These are phyloP conservation scores for Termitomyces eurrhizus DNA, from an alignment of 768 basidiomycete genomes.

Conservation along the genomic window DNA sequence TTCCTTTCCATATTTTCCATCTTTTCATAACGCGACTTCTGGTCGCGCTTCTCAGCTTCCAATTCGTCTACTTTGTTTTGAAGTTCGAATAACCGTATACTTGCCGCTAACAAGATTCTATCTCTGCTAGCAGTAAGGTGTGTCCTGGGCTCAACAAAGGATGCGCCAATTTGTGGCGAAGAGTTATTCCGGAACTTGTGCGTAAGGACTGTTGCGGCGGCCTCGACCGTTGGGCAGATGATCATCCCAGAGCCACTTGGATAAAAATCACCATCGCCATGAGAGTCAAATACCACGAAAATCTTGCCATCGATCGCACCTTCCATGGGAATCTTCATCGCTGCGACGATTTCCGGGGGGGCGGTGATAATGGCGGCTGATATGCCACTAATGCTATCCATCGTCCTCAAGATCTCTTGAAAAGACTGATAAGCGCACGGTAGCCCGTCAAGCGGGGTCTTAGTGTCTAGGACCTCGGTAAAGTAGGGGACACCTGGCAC, in stretches of 20 bases:
- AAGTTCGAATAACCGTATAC: neutral
- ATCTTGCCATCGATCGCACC: neutral
- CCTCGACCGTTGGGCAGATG: neutral
- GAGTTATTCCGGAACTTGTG: neutral
- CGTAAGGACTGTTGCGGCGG: neutral
- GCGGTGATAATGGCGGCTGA: neutral
- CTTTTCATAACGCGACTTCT: neutral
- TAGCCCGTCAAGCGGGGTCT: neutral
- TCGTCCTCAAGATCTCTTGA: neutral
- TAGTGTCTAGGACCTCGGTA: neutral
- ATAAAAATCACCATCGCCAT: neutral
- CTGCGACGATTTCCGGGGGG: neutral
- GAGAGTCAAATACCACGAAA: neutral
- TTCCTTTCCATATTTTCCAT: too few species aligned
- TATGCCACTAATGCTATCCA: neutral
- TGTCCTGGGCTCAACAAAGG: neutral
- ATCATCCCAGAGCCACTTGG: neutral
- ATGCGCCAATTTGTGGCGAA: neutral
- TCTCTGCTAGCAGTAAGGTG: too few species aligned
- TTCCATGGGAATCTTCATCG: neutral
- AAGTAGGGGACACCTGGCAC: neutral
- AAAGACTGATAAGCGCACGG: neutral
- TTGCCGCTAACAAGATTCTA: neutral
- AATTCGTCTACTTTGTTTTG: neutral
- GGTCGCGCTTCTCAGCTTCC: neutral